Evolutionary conservation across 768 basidiomycete genomes (phyloP).

Genomic region (Suillus luteus): DNA sequence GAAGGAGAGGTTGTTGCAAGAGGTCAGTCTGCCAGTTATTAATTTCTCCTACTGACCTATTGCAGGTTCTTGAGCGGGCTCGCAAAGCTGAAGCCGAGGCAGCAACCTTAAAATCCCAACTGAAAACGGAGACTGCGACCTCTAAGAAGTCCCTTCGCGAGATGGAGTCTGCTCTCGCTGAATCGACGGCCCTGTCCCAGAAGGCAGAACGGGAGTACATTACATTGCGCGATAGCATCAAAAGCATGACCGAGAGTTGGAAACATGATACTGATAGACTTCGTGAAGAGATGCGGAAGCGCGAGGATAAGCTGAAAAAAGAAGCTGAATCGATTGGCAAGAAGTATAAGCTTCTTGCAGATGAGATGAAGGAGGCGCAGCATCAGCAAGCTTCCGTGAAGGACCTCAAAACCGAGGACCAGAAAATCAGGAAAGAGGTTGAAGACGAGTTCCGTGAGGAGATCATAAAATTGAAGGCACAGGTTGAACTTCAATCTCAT

Average conservation of each 20-base stretch:
- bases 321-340: conserved; percentile 70
- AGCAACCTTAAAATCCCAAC: conserved; percentile 61
- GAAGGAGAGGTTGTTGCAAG: conserved; percentile 85
- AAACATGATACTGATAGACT: conserved; percentile 72
- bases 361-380: conserved; percentile 61
- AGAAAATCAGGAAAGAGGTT: conserved; percentile 52
- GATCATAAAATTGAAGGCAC: conserved; percentile 51
- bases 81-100: conserved; percentile 85
- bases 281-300: conserved; percentile 70
- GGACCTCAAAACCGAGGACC: conserved; percentile 51
- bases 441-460: conserved; percentile 63
- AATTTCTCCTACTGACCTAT: conserved; percentile 3
- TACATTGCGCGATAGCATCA: conserved; percentile 75
- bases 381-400: conserved; percentile 48
- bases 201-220: conserved; percentile 85
- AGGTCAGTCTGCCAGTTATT: conserved; percentile 48
- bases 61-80: conserved; percentile 77
- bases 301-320: conserved; percentile 66
- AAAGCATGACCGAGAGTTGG: conserved; percentile 71
- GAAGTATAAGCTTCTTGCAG: conserved; percentile 67
- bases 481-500: conserved; percentile 53
- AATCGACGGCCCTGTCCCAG: conserved; percentile 75
- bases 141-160: conserved; percentile 79
- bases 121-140: conserved; percentile 70
- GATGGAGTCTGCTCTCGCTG: conserved; percentile 73